Evolutionary conservation across 495 filamentous ascomycete species (phyloP), one percentile per base, ranked within the genome.

Genomic region (Penicillium pulvis): DNA sequence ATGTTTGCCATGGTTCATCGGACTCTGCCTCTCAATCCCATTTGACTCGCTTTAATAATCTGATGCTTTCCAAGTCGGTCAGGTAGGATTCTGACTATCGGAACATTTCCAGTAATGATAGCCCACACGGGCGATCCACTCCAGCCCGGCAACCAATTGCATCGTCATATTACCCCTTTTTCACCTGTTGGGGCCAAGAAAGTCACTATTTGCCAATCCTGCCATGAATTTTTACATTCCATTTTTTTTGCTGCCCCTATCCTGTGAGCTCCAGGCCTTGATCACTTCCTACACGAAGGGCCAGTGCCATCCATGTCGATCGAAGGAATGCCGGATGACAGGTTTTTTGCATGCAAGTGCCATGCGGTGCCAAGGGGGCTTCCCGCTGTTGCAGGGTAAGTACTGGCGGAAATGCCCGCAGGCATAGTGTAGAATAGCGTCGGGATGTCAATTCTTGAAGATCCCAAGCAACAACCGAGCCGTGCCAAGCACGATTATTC

Each of bases 41-140:
- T 28, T 28, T 28, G 26, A 28, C 26, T 28, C 26, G 28, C 28
- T 3, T 7, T 28, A 41, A 41, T 3, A 16, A 1, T 41, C 17
- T 6, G 39, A 41, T 5, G 7, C 39, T 41, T 41, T 12, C 6
- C 14, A 17, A 1, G 39, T n/a, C 16, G 39, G 14, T 36, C 39
- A 17, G 7, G 14, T 41, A 6, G 5, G 51, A 60, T 55, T 51
- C 36, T 50, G 57, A 63, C 57, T 43, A 47, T 60, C 59, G 59
- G 62, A 63, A 26, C 64, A 65, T 61, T 67, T 70, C 46, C 44
- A 65, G 67, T 67, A 70, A 63, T 70, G 67, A 70, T 70, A 65
- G 57, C 49, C 64, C 56, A 55, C 50, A 57, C 50, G 51, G 39
- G n/a, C 23, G 60, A 55, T 60, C 63, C 63, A 63, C 64, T 51